These are phyloP conservation scores for Fusarium nisikadoi DNA, from an alignment of 2,329 filamentous ascomycete genomes.

Conservation along the genomic window DNA sequence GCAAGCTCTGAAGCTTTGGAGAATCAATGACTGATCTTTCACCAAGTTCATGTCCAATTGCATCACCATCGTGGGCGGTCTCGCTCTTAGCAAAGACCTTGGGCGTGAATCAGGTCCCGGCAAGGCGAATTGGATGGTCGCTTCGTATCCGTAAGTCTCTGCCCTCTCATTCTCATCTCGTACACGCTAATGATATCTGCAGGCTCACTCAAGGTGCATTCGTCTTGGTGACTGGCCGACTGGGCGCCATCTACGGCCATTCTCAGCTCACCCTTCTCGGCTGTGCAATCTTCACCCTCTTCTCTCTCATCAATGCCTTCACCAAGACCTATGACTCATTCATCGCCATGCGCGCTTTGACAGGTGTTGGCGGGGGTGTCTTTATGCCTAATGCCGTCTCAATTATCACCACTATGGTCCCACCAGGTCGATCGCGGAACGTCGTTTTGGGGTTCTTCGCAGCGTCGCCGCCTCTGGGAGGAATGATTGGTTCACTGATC, in stretches of 20 bases:
- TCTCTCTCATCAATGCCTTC: slow-evolving; percentile 57
- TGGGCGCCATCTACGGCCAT: slow-evolving; percentile 65
- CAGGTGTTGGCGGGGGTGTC: slow-evolving; percentile 60
- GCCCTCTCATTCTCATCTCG: accelerated
- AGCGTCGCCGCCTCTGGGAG: slow-evolving; percentile 53
- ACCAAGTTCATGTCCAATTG: slow-evolving; percentile 6
- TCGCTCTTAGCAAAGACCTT: slow-evolving; percentile 3
- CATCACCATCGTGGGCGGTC: slow-evolving; percentile 4
- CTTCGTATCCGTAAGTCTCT: slow-evolving; percentile 3
- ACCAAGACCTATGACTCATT: slow-evolving; percentile 55
- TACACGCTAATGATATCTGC: accelerated
- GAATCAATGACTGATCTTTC: neutral
- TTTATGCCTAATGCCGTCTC: slow-evolving; percentile 65
- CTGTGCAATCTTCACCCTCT: slow-evolving; percentile 54
- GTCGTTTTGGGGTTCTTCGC: slow-evolving; percentile 32
- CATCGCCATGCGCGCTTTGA: slow-evolving; percentile 56
- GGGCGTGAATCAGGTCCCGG: slow-evolving; percentile 14
- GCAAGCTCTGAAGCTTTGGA: accelerated
- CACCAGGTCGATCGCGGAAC: slow-evolving; percentile 53
- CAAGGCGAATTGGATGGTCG: slow-evolving; percentile 20
- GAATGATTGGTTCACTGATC: neutral
- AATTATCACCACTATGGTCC: slow-evolving; percentile 59
- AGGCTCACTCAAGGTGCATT: slow-evolving; percentile 63
- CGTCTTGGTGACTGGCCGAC: slow-evolving; percentile 61
- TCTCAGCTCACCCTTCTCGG: slow-evolving; percentile 57